Percentiles rank a stretch among this genome's conserved stretches.
Conservation (phyloP, 2,329 filamentous ascomycete genomes). For the Drechslerella stenobrocha region DNA sequence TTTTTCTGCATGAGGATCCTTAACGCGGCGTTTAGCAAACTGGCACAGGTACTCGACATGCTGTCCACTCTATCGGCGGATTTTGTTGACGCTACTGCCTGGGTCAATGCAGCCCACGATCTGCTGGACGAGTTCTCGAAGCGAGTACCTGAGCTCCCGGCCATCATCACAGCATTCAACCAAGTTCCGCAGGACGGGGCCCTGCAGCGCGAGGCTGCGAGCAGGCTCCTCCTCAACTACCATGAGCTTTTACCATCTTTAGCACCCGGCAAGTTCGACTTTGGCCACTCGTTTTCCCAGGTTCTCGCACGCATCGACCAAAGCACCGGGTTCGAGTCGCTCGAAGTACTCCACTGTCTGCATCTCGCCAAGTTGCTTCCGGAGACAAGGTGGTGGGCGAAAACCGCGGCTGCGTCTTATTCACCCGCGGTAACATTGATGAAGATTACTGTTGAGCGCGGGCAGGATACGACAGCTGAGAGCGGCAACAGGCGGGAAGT, state of each 20-base stretch:
- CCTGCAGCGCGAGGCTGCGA: conserved; percentile 76
- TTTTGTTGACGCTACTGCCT: conserved; percentile 51
- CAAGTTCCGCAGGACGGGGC: conserved; percentile 69
- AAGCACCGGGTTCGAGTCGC: conserved; percentile 47
- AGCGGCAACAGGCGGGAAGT: conserved; percentile 12
- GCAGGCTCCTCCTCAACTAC: conserved; percentile 78
- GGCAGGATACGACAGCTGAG: conserved; percentile 5
- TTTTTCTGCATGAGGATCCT: conserved; percentile 83
- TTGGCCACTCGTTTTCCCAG: conserved; percentile 73
- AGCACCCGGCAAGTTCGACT: conserved; percentile 73
- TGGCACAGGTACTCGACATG: conserved; percentile 67
- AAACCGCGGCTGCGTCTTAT: conserved; percentile 30
- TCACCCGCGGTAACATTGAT: conserved; percentile 38
- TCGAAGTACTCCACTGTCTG: conserved; percentile 51
- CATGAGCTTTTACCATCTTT: conserved; percentile 72
- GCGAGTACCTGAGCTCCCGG: conserved; percentile 78
- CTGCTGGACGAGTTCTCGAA: conserved; percentile 75
- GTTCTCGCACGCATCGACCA: conserved; percentile 59
- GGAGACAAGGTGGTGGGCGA: conserved; percentile 53
- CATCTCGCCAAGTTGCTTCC: conserved; percentile 50
- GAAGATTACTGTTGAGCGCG: conserved; percentile 15
- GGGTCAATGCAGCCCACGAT: conserved; percentile 58
- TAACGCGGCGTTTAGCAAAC: conserved; percentile 75
- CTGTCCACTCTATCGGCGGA: conserved; percentile 54
- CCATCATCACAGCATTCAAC: conserved; percentile 74